phyloP scores from a whole-genome alignment of 2,329 filamentous ascomycete genomes.

The Aspergillus oerlinghausenensis region DNA sequence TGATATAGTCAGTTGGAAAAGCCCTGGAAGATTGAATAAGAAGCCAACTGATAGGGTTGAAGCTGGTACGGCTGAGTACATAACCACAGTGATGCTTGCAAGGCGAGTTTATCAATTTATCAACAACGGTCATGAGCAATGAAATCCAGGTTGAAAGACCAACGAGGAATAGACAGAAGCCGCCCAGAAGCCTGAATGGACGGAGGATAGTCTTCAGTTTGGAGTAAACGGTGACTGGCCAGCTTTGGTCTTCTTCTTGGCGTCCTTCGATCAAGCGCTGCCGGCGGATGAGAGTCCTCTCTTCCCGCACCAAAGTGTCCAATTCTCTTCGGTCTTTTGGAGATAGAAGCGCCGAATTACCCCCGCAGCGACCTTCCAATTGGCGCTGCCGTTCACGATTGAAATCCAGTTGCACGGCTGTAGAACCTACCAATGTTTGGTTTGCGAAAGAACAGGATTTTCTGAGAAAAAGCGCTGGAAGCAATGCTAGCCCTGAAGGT shows the following conservation, averaged over 20 bases:
- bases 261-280: conserved; percentile 73
- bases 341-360: conserved; percentile 68
- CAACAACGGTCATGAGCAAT: conserved; percentile 92
- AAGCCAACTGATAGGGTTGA: conserved; percentile 91
- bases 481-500: conserved; percentile 77
- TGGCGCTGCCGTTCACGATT: conserved; percentile 92
- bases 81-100: conserved; percentile 91
- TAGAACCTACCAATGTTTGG: conserved; percentile 70
- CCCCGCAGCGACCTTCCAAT: conserved; percentile 77
- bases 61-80: conserved; percentile 80
- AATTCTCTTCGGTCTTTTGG: conserved; percentile 84
- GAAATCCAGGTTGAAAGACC: conserved; percentile 76
- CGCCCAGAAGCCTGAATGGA: conserved; percentile 82
- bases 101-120: conserved; percentile 92
- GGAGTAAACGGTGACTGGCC: conserved; percentile 69
- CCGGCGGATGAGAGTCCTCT: conserved; percentile 84
- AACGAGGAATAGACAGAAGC: conserved; percentile 70
- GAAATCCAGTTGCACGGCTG: conserved; percentile 72
- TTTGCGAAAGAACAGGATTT: conserved; percentile 81
- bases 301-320: conserved; percentile 80
- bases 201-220: conserved; percentile 78
- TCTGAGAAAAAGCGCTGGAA: conserved; percentile 89
- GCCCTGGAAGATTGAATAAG: conserved; percentile 74
- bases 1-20: conserved; percentile 87
- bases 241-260: conserved; percentile 67